phyloP scores from a whole-genome alignment of 208 protist species.

The Leishmania braziliensis region DNA sequence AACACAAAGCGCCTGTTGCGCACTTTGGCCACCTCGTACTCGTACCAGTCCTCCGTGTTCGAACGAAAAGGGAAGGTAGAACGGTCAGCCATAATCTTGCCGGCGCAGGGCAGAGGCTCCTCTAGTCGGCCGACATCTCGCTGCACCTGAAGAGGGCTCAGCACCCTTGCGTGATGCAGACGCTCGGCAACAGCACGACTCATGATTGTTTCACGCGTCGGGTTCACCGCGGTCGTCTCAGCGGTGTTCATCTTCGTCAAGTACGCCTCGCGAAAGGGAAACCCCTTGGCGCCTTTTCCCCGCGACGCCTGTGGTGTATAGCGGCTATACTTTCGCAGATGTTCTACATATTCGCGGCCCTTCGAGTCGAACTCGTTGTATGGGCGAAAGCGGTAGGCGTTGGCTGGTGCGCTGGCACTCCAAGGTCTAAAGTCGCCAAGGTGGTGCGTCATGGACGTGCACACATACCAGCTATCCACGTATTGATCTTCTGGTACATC shows the following conservation, averaged over 20 bases:
- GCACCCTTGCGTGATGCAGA: constrained; percentile 47
- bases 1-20: constrained; percentile 86
- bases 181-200: constrained; percentile 60
- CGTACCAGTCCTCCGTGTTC: constrained; percentile 92
- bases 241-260: constrained; percentile 74
- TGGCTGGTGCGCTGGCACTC: constrained; percentile 77
- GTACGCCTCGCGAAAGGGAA: constrained; percentile 86
- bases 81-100: constrained; percentile 58
- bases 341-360: constrained; percentile 81
- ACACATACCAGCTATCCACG: constrained; percentile 91
- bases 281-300: constrained; percentile 71
- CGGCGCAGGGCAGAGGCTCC: constrained; percentile 63
- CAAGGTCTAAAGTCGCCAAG: constrained; percentile 86
- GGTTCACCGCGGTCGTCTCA: constrained; percentile 11
- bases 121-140: constrained; percentile 80
- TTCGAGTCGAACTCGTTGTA: constrained; percentile 89
- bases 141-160: constrained; percentile 76
- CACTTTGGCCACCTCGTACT: constrained; percentile 90
- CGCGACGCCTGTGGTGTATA: constrained; percentile 47
- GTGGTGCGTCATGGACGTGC: constrained; percentile 89
- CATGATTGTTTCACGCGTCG: constrained; percentile 59
- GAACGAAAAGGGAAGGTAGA: constrained; percentile 75
- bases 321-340: constrained; percentile 61
- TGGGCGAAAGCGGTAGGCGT: constrained; percentile 85
- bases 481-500: constrained; percentile 90